Evolutionary conservation across 2,329 filamentous ascomycete species (phyloP).

Genomic region (Apiospora rasikravindrae): DNA sequence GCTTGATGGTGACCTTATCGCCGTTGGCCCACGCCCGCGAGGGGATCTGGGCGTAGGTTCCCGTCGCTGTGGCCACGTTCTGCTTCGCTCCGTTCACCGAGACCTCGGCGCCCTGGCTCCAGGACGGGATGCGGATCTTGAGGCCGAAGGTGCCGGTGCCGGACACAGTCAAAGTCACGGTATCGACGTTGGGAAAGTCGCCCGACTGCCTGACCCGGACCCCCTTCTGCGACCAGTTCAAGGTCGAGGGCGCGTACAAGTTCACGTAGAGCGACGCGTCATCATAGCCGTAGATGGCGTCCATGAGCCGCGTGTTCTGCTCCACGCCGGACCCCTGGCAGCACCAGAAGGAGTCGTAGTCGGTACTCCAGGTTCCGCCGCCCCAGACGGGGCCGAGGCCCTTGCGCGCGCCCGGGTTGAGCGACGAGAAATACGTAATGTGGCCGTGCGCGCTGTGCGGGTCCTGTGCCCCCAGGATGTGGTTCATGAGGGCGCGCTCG

Average conservation of each 20-base stretch:
- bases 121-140: conserved; percentile 53
- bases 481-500: conserved; percentile 55
- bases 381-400: conserved; percentile 59
- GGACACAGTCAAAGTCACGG: conserved; percentile 43
- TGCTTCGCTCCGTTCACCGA: conserved; percentile 46
- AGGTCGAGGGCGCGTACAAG: conserved; percentile 51
- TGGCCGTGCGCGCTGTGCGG: conserved; percentile 51
- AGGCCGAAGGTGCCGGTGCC: conserved; percentile 39
- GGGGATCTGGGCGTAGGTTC: conserved; percentile 46
- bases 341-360: conserved; percentile 60
- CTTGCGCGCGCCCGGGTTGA: conserved; percentile 52
- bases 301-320: conserved; percentile 56
- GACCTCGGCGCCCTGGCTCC: conserved; percentile 47
- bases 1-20: conserved; percentile 48
- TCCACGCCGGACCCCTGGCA: conserved; percentile 58
- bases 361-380: conserved; percentile 59
- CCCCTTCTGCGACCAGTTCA: conserved; percentile 49
- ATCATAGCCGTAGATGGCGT: conserved; percentile 57
- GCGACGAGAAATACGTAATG: conserved; percentile 58
- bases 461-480: conserved; percentile 55
- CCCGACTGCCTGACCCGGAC: conserved; percentile 50
- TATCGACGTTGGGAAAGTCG: conserved; percentile 47
- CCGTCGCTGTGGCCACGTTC: conserved; percentile 36
- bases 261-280: conserved; percentile 52
- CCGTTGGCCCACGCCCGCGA: conserved; percentile 48